phyloP scores from a whole-genome alignment of 2,329 filamentous ascomycete species.

The Cordyceps pruinosa region DNA sequence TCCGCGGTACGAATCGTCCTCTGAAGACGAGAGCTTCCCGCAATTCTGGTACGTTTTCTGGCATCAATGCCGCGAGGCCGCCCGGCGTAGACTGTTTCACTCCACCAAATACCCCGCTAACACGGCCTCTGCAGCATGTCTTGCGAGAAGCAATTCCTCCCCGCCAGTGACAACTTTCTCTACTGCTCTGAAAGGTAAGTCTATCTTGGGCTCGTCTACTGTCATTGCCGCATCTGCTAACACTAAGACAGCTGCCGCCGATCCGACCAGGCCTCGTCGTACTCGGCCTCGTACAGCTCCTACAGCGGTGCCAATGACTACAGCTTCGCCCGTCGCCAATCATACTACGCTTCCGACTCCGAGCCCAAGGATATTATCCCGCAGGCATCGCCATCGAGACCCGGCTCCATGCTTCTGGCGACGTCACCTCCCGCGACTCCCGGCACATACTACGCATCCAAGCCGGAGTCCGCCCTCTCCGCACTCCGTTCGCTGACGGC shows the following conservation, averaged over 20 bases:
- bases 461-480: constrained; percentile 42
- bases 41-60: constrained; percentile 53
- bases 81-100: constrained; percentile 14
- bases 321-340: constrained; percentile 32
- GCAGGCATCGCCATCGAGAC: constrained; percentile 55
- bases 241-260: constrained; percentile 41
- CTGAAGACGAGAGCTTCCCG: constrained; percentile 57
- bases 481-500: constrained; percentile 44
- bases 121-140: constrained; percentile 45
- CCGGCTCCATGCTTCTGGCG: constrained; percentile 46
- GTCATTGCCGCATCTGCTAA: constrained; percentile 17
- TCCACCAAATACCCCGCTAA: constrained; percentile 17
- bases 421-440: constrained; percentile 46
- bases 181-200: constrained; percentile 57
- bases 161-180: constrained; percentile 48
- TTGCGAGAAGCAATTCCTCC: constrained; percentile 60
- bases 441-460: constrained; percentile 26
- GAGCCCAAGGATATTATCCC: constrained; percentile 58
- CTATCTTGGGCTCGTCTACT: constrained; percentile 6
- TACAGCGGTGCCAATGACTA: constrained; percentile 22
- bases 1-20: constrained; percentile 44
- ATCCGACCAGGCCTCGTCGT: constrained; percentile 38
- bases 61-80: constrained; percentile 10
- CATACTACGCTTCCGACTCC: constrained; percentile 38
- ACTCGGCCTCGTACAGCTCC: constrained; percentile 14